phyloP scores from a whole-genome alignment of 208 protist genomes.

The Trypanosoma platydactyli region DNA sequence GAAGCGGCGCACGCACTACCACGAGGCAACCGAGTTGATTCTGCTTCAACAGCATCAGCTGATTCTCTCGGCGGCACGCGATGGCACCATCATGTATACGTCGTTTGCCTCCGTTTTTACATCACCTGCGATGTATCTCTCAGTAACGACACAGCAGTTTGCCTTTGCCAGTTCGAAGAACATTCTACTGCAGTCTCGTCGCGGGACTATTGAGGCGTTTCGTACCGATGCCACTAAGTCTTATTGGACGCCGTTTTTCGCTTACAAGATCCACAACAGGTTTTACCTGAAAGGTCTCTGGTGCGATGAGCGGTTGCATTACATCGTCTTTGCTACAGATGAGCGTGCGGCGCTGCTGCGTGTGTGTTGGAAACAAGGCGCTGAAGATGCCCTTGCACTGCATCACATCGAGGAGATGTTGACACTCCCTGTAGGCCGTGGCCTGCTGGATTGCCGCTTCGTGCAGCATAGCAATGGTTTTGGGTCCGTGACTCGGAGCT shows the following conservation, averaged over 20 bases:
- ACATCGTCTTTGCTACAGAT: conserved; percentile 80
- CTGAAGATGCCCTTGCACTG: conserved; percentile 42
- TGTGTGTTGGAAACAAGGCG: conserved; percentile 49
- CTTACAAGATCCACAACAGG: conserved; percentile 56
- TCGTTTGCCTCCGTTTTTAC: conserved; percentile 57
- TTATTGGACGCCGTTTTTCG: conserved; percentile 74
- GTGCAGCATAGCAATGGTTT: conserved; percentile 5
- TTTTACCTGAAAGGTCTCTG: conserved; percentile 74
- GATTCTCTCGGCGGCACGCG: conserved; percentile 75
- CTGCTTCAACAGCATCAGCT: conserved; percentile 52
- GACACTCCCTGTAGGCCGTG: conserved; percentile 51
- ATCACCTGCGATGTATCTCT: conserved; percentile 73
- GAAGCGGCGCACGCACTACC: conserved; percentile 90
- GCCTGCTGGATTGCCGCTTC: conserved; percentile 66
- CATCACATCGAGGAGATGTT: conserved; percentile 56
- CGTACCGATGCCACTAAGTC: conserved; percentile 40
- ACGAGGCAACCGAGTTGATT: conserved; percentile 74
- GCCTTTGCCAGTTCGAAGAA: conserved; percentile 56
- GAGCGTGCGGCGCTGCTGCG: conserved; percentile 65
- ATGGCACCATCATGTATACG: conserved; percentile 81
- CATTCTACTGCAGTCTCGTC: conserved; percentile 68
- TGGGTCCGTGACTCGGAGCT: conserved; percentile 8
- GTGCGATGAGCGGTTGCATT: conserved; percentile 61
- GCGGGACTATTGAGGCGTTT: conserved; percentile 75
- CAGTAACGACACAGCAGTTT: conserved; percentile 67